Evolutionary conservation across 768 basidiomycete species (phyloP).

Genomic region (Hydnomerulius pinastri): DNA sequence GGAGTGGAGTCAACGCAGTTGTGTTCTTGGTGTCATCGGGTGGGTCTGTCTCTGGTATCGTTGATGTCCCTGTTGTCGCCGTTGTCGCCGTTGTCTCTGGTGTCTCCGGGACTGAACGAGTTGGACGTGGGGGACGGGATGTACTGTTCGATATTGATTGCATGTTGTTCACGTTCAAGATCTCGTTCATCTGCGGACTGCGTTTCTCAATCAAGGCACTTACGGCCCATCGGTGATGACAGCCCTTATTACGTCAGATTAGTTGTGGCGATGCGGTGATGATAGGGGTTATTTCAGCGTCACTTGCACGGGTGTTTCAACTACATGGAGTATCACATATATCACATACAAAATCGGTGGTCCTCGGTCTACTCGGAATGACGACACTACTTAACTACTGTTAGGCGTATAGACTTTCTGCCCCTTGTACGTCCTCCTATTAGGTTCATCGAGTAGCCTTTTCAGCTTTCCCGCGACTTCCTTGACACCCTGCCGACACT

Average conservation of each 20-base stretch:
- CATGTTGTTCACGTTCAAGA: no score
- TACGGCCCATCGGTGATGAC: neutral
- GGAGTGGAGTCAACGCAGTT: slow-evolving; percentile 71
- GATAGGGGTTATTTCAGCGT: slow-evolving; percentile 3
- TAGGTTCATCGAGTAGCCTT: slow-evolving; percentile 39
- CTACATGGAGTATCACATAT: no score
- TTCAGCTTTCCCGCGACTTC: slow-evolving; percentile 64
- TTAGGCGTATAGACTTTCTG: slow-evolving; percentile 34
- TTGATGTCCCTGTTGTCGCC: no score
- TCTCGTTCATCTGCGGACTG: no score
- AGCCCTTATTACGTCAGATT: slow-evolving; percentile 8
- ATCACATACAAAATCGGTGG: no score
- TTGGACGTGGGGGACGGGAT: slow-evolving; percentile 11
- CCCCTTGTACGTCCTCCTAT: slow-evolving; percentile 32
- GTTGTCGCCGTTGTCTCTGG: no score
- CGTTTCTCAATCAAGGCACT: neutral
- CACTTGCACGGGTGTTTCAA: neutral
- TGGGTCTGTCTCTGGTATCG: neutral
- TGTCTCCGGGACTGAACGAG: slow-evolving; percentile 4
- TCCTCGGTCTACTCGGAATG: no score
- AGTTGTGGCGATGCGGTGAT: neutral
- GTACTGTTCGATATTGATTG: slow-evolving; percentile 18
- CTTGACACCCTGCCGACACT: slow-evolving; percentile 62
- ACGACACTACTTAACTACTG: slow-evolving; percentile 11
- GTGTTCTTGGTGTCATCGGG: neutral